Evolutionary conservation across 306 rosid genomes (phyloP).

Genomic region (Abrus pulchellus): DNA sequence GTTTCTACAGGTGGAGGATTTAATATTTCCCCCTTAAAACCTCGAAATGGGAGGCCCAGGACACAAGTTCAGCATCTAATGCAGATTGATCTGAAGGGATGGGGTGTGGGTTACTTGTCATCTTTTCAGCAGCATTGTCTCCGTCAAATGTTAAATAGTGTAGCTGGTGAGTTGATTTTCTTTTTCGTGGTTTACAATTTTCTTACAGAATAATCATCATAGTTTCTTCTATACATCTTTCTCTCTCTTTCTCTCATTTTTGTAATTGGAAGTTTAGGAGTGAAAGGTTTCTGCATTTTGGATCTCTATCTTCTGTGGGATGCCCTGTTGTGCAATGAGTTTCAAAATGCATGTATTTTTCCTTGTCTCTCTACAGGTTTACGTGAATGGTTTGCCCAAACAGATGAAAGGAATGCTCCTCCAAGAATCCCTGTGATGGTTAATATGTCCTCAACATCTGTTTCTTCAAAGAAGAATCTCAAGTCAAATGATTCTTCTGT

Average conservation of each 20-base stretch:
- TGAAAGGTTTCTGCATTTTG: slow-evolving; percentile 9
- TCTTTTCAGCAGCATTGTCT: slow-evolving; percentile 99
- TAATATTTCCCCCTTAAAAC: slow-evolving; percentile 89
- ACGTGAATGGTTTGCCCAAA: slow-evolving; percentile 96
- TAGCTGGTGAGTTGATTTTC: slow-evolving; percentile 78
- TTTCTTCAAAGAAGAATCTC: slow-evolving; percentile 73
- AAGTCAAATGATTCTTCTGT: slow-evolving; percentile 68
- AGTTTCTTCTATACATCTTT: neutral
- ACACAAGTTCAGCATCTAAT: slow-evolving; percentile 98
- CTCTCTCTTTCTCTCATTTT: neutral
- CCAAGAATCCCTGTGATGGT: slow-evolving; percentile 99
- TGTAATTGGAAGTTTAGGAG: slow-evolving; percentile 26
- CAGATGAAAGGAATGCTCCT: slow-evolving; percentile 95
- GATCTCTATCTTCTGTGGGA: slow-evolving; percentile 29
- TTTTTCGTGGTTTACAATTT: slow-evolving; percentile 27
- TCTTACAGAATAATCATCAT: slow-evolving; percentile 36
- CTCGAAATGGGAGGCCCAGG: slow-evolving; percentile 96
- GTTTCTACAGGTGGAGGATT: slow-evolving; percentile 87
- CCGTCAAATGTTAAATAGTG: slow-evolving; percentile 94
- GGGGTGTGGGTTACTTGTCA: slow-evolving; percentile 93
- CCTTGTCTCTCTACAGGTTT: slow-evolving; percentile 65
- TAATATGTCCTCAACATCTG: slow-evolving; percentile 92
- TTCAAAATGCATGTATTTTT: slow-evolving; percentile 13
- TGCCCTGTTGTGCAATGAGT: slow-evolving; percentile 12
- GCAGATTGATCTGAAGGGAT: slow-evolving; percentile 98